phyloP scores from a whole-genome alignment of 2,329 filamentous ascomycete genomes.

The Amphichorda felina region DNA sequence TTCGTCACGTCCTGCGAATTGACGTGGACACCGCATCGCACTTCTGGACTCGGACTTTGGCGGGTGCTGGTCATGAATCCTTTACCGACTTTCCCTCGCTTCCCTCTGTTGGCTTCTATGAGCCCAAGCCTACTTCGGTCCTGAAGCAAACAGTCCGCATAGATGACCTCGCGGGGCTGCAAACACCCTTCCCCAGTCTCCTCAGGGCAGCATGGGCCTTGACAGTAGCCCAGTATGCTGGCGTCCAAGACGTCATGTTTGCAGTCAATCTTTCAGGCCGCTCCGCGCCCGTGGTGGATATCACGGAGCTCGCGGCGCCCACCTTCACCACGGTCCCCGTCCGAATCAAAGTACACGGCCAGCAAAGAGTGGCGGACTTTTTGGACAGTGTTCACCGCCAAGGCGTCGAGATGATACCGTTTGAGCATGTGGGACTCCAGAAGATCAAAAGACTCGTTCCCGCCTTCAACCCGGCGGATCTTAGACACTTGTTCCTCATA shows the following conservation, averaged over 20 bases:
- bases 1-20: conserved; percentile 4
- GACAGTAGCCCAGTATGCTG: conserved; percentile 8
- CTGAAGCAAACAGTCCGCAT: conserved; percentile 1
- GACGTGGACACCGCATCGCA: conserved; percentile 1
- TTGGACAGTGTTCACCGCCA: conserved; percentile 3
- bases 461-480: conserved; percentile 1
- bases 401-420: conserved; percentile 2
- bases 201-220: conserved; percentile 17
- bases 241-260: conserved; percentile 10
- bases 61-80: neutral
- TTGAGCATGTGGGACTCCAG: conserved; percentile 7
- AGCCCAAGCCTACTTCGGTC: neutral
- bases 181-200: conserved; percentile 5
- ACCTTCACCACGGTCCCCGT: conserved; percentile 7
- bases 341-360: conserved; percentile 3
- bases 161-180: neutral
- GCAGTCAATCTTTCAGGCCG: conserved; percentile 12
- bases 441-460: conserved; percentile 7
- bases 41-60: conserved; percentile 5
- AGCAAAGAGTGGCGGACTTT: conserved; percentile 3
- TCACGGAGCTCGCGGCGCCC: conserved; percentile 6
- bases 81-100: conserved; percentile 1
- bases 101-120: conserved; percentile 1
- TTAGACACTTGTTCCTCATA: conserved; percentile 4
- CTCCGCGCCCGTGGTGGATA: conserved; percentile 3